Conservation (phyloP, 768 basidiomycete genomes). For the Naganishia randhawae region DNA sequence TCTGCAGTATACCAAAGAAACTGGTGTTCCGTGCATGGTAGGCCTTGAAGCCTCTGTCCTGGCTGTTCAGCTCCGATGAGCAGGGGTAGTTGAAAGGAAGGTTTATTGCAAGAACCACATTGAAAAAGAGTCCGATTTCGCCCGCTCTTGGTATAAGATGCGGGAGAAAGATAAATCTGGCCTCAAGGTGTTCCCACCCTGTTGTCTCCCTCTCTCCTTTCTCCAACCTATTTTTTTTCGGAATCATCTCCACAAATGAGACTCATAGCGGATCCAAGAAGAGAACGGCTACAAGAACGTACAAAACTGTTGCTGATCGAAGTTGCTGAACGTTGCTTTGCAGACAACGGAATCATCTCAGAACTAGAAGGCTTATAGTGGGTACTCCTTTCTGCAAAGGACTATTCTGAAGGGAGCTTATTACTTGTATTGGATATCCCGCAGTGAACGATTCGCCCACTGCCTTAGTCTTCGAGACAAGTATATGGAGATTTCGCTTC, state of each 20-base stretch:
- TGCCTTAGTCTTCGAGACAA: constrained; percentile 93
- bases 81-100: neutral
- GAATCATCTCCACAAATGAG: constrained; percentile 3
- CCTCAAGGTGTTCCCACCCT: neutral
- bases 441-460: constrained; percentile 61
- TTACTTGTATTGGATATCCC: neutral
- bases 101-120: neutral
- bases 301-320: constrained; percentile 42
- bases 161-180: neutral
- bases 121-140: neutral
- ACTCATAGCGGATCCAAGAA: constrained; percentile 20
- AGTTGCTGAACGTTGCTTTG: constrained; percentile 43
- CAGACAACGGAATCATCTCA: constrained; percentile 49
- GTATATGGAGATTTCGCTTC: constrained; percentile 80
- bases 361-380: constrained; percentile 51
- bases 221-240: neutral
- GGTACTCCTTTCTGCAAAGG: neutral
- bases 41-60: neutral
- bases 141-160: too few relatives aligned
- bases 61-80: neutral
- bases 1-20: neutral
- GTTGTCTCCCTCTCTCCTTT: neutral
- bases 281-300: neutral
- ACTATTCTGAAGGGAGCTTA: neutral
- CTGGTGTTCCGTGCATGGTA: neutral